These are phyloP conservation scores for Acephala macrosclerotiorum DNA, from an alignment of 2,329 filamentous ascomycete species.

Conservation along the genomic window DNA sequence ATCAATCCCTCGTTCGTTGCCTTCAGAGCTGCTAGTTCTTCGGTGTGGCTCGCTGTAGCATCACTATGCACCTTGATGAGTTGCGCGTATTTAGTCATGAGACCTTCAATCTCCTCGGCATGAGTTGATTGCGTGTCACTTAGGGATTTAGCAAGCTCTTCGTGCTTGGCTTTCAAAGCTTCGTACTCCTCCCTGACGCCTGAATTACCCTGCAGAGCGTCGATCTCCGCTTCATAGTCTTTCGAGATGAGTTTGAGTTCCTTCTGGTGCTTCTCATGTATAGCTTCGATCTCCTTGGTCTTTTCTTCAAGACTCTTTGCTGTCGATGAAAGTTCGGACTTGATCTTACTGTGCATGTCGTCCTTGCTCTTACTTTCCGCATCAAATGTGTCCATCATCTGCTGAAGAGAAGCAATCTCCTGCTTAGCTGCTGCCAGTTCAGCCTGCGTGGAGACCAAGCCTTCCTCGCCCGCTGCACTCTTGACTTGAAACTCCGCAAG, in stretches of 20 bases:
- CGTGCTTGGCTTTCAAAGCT: slow-evolving; percentile 64
- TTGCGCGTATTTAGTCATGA: slow-evolving; percentile 61
- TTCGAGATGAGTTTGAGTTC: slow-evolving; percentile 65
- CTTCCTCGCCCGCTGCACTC: slow-evolving; percentile 49
- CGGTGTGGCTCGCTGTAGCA: slow-evolving; percentile 30
- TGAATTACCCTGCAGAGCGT: slow-evolving; percentile 67
- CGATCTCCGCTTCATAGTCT: slow-evolving; percentile 71
- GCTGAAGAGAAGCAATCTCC: slow-evolving; percentile 56
- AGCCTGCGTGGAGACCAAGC: slow-evolving; percentile 50
- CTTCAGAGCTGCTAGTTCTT: slow-evolving; percentile 36
- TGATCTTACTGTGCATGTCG: slow-evolving; percentile 39
- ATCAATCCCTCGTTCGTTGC: slow-evolving; percentile 33
- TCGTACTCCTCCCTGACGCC: slow-evolving; percentile 70
- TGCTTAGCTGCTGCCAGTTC: slow-evolving; percentile 48
- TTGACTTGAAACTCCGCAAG: slow-evolving; percentile 52
- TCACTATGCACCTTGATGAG: slow-evolving; percentile 46
- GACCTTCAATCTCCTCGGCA: slow-evolving; percentile 33
- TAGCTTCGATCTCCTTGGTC: slow-evolving; percentile 48
- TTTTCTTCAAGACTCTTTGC: slow-evolving; percentile 42
- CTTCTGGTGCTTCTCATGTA: slow-evolving; percentile 63
- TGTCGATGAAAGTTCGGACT: slow-evolving; percentile 40
- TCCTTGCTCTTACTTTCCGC: slow-evolving; percentile 48
- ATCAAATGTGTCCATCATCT: slow-evolving; percentile 56
- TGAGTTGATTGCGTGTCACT: slow-evolving; percentile 33
- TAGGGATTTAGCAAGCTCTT: slow-evolving; percentile 51